Conservation (phyloP, 129 eudicot genomes). For the Lactuca sativa region DNA sequence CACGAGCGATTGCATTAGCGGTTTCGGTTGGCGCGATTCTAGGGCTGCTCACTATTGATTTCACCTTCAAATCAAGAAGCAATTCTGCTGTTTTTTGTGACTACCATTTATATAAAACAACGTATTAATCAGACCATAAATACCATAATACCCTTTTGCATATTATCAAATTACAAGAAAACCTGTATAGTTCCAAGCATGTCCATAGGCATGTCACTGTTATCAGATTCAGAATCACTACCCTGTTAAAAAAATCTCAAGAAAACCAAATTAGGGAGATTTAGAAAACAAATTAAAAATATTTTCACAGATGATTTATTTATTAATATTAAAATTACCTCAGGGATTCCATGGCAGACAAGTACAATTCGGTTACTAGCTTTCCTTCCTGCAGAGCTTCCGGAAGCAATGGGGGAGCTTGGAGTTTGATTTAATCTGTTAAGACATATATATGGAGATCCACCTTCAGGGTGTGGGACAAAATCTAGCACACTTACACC, state of each 20-base stretch:
- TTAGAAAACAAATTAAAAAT: neutral
- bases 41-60: constrained; percentile 62
- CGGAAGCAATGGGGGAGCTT: constrained; percentile 74
- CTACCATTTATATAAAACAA: constrained; percentile 38
- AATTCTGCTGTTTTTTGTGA: constrained; percentile 97
- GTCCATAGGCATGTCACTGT: constrained; percentile 63
- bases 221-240: constrained; percentile 31
- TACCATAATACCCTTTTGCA: neutral
- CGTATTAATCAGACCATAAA: neutral
- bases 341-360: constrained; percentile 63
- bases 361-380: constrained; percentile 68
- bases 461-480: constrained; percentile 65
- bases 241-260: constrained; percentile 40
- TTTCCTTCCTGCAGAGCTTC: constrained; percentile 87
- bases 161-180: constrained; percentile 1
- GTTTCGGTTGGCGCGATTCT: constrained; percentile 63
- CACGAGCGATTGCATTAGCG: constrained; percentile 74
- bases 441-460: constrained; percentile 65
- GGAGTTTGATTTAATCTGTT: constrained; percentile 98
- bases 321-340: constrained; percentile 21
- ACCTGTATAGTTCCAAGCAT: constrained; percentile 94
- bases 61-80: constrained; percentile 88
- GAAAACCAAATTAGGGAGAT: neutral
- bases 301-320: constrained; percentile 4
- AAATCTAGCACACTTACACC: constrained; percentile 96